phyloP scores from a whole-genome alignment of 2,329 filamentous ascomycete species.

The Pseudopithomyces chartarum region DNA sequence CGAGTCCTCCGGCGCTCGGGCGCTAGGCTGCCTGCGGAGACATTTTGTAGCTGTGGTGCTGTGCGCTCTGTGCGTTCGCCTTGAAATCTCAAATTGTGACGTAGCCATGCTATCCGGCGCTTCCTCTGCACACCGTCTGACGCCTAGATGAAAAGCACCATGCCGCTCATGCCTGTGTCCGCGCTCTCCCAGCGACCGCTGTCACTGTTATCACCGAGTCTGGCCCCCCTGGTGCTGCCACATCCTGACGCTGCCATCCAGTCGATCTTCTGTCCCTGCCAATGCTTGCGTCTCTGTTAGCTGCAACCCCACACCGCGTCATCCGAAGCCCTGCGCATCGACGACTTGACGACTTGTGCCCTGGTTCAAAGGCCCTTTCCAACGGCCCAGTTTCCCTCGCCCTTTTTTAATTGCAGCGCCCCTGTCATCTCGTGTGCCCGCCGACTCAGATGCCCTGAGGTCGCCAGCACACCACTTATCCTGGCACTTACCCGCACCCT shows the following conservation, averaged over 20 bases:
- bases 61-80: constrained; percentile 23
- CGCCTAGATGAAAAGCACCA: background rate
- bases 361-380: constrained; percentile 26
- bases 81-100: constrained; percentile 30
- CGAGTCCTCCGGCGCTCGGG: constrained; percentile 32
- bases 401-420: constrained; percentile 18
- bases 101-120: constrained; percentile 17
- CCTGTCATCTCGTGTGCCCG: constrained; percentile 26
- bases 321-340: constrained; percentile 33
- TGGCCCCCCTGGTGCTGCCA: background rate
- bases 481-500: constrained; percentile 38
- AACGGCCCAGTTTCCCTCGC: constrained; percentile 28
- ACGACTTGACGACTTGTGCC: constrained; percentile 13
- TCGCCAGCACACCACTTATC: constrained; percentile 32
- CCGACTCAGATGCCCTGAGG: constrained; percentile 24
- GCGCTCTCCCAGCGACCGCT: background rate
- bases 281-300: background rate
- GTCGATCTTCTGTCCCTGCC: background rate
- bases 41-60: too few species aligned
- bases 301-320: constrained; percentile 29
- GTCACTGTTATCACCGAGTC: background rate
- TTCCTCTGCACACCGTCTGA: constrained; percentile 13
- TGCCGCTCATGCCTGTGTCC: constrained; percentile 7
- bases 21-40: constrained; percentile 22
- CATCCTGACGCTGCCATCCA: constrained; percentile 5